Base-by-base conservation (phyloP, 2,329 filamentous ascomycete species). In the Didymella pinodella region DNA sequence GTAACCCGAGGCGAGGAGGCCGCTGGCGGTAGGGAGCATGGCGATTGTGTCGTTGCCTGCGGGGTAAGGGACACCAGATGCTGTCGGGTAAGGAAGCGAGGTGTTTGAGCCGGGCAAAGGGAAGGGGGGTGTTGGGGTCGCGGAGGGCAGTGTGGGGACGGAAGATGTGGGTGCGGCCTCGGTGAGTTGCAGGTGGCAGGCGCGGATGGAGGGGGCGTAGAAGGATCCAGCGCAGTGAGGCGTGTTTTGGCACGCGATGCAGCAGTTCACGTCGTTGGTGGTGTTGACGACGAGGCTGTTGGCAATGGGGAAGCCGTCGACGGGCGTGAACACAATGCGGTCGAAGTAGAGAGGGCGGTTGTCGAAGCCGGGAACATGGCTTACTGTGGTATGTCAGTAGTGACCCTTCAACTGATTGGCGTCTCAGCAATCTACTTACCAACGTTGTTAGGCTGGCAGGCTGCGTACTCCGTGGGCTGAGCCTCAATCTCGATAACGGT, bases 181-280 rank as follows among this genome's bases (percentile, higher is more conserved):
- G 3, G 66, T 68, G 32, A 73, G 65, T 32, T 67, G 64, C 26
- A 73, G 48, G 44, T 67, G 67, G 65, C 70, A 73, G 56, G 68
- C 48, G 10, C n/a, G 7, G 10, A 48, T 18, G 18, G 57, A 61
- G 12, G 69, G 66, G 7, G 59, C 63, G 58, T 56, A 70, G 64
- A 70, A 67, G 29, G 66, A 68, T 5, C 67, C 69, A 4, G 70
- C 65, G 64, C 70, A 71, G 58, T 60, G 63, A 43, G 64, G 34
- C 61, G 69, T 56, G 11, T 44, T 66, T 16, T 73, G 69, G 62
- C 70, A 73, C 2, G 64, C 66, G 47, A 67, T 61, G 57, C 70
- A 73, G 62, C 69, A 73, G 45, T 63, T 62, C 7, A 54, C 32
- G 1, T 58, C 55, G 20, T 28, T 46, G 2, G 47, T 57, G 1